These are phyloP conservation scores for Salicornia ramosissima DNA, from an alignment of 148 eudicot genomes.

Conservation along the genomic window DNA sequence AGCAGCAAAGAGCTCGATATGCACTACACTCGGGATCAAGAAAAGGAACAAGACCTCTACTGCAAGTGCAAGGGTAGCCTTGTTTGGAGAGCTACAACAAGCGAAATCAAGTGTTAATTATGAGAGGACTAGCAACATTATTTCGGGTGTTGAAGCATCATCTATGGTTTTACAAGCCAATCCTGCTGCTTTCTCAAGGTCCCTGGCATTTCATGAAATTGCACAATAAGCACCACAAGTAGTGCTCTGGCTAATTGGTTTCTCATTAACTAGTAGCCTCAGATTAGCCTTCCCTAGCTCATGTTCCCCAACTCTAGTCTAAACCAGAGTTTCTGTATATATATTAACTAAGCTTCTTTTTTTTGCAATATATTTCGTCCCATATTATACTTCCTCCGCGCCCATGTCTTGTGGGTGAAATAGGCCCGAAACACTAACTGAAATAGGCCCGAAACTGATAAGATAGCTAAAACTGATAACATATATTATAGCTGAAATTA, in stretches of 20 bases:
- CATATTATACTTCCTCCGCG: not conserved
- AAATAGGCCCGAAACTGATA: no score
- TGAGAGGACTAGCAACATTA: not conserved
- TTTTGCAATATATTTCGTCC: not conserved
- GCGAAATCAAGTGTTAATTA: conserved; percentile 19
- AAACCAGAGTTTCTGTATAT: not conserved
- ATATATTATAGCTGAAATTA: no score
- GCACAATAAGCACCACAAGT: conserved; percentile 17
- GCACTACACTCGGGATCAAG: conserved; percentile 45
- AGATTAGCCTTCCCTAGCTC: not conserved
- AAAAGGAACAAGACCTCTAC: conserved; percentile 19
- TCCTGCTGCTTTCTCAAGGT: conserved; percentile 79
- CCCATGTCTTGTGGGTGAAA: not conserved
- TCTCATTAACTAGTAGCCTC: not conserved
- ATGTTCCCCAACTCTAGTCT: not conserved
- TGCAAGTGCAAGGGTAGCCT: conserved; percentile 21
- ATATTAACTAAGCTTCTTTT: not conserved
- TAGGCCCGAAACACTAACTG: no score
- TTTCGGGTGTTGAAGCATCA: conserved; percentile 14
- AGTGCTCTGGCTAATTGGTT: not conserved
- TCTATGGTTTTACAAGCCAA: conserved; percentile 53
- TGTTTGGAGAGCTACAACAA: conserved; percentile 35
- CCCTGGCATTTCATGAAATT: conserved; percentile 58
- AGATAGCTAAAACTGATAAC: no score
- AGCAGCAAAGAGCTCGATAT: conserved; percentile 45